These are phyloP conservation scores for Anaeramoeba flamelloides DNA, from an alignment of 78 protist genomes.

Conservation along the genomic window DNA sequence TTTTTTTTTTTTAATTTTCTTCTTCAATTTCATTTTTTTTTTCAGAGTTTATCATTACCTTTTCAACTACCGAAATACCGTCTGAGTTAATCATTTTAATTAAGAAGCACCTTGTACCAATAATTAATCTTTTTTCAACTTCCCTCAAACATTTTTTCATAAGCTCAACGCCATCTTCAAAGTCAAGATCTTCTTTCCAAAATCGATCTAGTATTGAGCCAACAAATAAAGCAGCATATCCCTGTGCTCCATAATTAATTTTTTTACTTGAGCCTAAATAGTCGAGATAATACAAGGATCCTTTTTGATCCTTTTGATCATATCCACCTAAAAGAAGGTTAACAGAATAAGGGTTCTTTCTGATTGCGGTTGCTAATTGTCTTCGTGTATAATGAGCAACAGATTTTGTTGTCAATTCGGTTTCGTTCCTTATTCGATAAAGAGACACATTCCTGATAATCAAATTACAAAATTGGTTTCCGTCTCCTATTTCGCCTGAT, in stretches of 20 bases:
- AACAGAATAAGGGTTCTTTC: slow-evolving; percentile 17
- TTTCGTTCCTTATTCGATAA: slow-evolving; percentile 10
- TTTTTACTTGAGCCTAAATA: slow-evolving; percentile 32
- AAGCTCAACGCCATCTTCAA: slow-evolving; percentile 26
- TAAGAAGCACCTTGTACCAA: slow-evolving; percentile 15
- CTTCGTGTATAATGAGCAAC: slow-evolving; percentile 30
- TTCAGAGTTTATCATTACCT: too few species aligned
- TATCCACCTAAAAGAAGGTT: slow-evolving; percentile 36
- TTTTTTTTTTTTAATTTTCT: too few species aligned
- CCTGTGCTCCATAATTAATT: slow-evolving; percentile 33
- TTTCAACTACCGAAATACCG: too few species aligned
- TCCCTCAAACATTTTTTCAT: slow-evolving; percentile 19
- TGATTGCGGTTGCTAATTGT: slow-evolving; percentile 21
- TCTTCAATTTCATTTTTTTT: too few species aligned
- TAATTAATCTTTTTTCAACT: slow-evolving; percentile 22
- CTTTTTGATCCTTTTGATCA: slow-evolving; percentile 24
- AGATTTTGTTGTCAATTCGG: slow-evolving; percentile 19
- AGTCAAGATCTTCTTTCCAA: slow-evolving; percentile 13
- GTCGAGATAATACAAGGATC: slow-evolving; percentile 42
- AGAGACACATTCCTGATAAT: slow-evolving; percentile 26
- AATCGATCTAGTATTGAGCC: slow-evolving; percentile 22
- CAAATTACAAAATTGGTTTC: slow-evolving; percentile 18
- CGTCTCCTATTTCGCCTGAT: slow-evolving; percentile 35
- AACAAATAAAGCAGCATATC: slow-evolving; percentile 33
- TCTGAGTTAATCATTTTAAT: slow-evolving; percentile 31